These are phyloP conservation scores for Colletotrichum eleusines DNA, from an alignment of 2,329 filamentous ascomycete species.

Conservation along the genomic window DNA sequence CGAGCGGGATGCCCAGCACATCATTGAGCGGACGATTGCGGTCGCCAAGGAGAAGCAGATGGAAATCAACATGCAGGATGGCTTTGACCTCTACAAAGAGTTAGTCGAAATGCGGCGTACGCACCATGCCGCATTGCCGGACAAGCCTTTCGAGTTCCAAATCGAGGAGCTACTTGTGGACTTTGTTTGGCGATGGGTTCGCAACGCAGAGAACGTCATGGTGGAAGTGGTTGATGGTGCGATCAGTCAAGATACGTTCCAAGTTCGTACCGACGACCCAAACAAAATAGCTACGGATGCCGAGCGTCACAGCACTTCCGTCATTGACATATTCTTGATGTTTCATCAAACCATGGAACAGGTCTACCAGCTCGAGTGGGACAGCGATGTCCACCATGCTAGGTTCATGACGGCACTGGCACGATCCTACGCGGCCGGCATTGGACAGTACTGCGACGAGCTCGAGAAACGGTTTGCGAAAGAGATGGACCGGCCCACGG, in stretches of 20 bases:
- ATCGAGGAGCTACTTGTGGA: slow-evolving; percentile 87
- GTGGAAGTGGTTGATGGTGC: slow-evolving; percentile 89
- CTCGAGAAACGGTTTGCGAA: slow-evolving; percentile 86
- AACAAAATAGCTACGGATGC: slow-evolving; percentile 78
- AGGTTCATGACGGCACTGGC: slow-evolving; percentile 96
- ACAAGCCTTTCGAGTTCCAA: slow-evolving; percentile 83
- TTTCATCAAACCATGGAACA: slow-evolving; percentile 94
- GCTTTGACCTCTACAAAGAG: slow-evolving; percentile 93
- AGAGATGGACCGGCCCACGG: slow-evolving; percentile 93
- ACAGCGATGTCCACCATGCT: slow-evolving; percentile 91
- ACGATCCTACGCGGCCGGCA: slow-evolving; percentile 84
- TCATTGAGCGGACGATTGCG: slow-evolving; percentile 84
- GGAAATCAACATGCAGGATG: slow-evolving; percentile 89
- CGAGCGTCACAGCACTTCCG: slow-evolving; percentile 90
- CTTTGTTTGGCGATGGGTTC: slow-evolving; percentile 97
- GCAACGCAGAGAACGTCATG: slow-evolving; percentile 82
- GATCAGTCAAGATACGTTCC: slow-evolving; percentile 90
- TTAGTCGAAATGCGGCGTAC: slow-evolving; percentile 86
- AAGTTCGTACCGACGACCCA: slow-evolving; percentile 74
- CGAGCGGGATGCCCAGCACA: slow-evolving; percentile 87
- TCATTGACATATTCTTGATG: slow-evolving; percentile 92
- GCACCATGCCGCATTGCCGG: slow-evolving; percentile 80
- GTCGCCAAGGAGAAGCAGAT: slow-evolving; percentile 75
- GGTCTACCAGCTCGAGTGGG: slow-evolving; percentile 88
- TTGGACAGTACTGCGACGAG: slow-evolving; percentile 91